Evolutionary conservation across 305 asterid genomes (phyloP).

Genomic region (Fraxinus floribunda): DNA sequence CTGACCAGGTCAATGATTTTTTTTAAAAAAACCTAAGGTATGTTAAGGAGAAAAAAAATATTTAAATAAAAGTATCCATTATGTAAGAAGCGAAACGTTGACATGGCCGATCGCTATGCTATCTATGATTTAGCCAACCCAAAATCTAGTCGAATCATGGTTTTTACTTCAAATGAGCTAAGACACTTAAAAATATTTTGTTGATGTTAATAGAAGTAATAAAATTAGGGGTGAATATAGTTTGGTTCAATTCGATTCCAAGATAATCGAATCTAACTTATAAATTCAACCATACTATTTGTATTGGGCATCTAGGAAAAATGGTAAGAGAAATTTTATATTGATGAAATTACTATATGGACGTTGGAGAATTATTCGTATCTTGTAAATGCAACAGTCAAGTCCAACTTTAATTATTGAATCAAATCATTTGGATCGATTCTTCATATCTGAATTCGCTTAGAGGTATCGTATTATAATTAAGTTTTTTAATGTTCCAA

Average conservation of each 20-base stretch:
- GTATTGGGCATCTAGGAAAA: not conserved
- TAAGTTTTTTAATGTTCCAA: not conserved
- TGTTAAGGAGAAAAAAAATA: not conserved
- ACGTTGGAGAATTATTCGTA: not conserved
- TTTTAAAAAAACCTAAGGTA: too few relatives aligned
- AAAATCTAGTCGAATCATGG: too few relatives aligned
- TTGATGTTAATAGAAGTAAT: too few relatives aligned
- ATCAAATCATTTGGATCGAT: not conserved
- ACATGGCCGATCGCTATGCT: too few relatives aligned
- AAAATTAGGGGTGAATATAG: too few relatives aligned
- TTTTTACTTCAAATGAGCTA: too few relatives aligned
- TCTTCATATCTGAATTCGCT: not conserved
- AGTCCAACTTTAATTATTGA: not conserved
- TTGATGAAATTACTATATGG: not conserved
- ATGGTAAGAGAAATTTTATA: not conserved
- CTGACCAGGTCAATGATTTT: not conserved
- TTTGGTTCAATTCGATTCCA: not conserved
- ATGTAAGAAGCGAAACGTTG: too few relatives aligned
- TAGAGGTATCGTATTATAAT: not conserved
- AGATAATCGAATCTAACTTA: not conserved
- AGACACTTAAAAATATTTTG: too few relatives aligned
- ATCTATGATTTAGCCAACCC: too few relatives aligned
- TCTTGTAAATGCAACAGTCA: not conserved
- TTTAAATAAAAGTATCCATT: too few relatives aligned
- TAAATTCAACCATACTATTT: not conserved